Conservation (phyloP, 306 rosid species). For the Corylus avellana region DNA sequence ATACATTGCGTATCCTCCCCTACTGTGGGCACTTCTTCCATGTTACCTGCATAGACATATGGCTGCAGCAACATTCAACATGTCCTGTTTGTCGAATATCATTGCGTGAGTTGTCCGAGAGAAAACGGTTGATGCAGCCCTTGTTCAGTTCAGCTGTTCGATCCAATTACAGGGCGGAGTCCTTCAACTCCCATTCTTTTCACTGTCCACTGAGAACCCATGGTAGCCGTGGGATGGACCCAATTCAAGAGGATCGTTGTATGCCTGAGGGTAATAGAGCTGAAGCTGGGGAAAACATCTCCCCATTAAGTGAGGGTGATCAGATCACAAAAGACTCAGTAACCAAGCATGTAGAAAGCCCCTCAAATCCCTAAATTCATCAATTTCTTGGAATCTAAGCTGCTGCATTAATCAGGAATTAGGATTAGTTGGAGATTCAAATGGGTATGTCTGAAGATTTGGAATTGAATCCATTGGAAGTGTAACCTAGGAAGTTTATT, state of each 20-base stretch:
- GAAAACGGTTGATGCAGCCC: slow-evolving; percentile 64
- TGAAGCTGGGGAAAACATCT: slow-evolving; percentile 43
- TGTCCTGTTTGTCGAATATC: slow-evolving; percentile 94
- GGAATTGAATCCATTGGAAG: slow-evolving; percentile 24
- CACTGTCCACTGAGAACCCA: slow-evolving; percentile 43
- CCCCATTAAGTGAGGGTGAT: slow-evolving; percentile 40
- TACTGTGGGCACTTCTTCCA: slow-evolving; percentile 89
- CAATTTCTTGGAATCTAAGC: slow-evolving; percentile 24
- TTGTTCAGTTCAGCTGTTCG: slow-evolving; percentile 63
- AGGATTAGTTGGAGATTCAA: slow-evolving; percentile 14
- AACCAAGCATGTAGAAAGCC: slow-evolving; percentile 78
- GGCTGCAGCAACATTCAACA: slow-evolving; percentile 90
- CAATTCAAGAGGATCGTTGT: slow-evolving; percentile 44
- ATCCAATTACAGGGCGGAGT: slow-evolving; percentile 43
- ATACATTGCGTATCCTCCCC: slow-evolving; percentile 82
- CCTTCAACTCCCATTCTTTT: slow-evolving; percentile 45
- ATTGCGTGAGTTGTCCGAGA: slow-evolving; percentile 54
- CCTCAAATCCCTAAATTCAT: slow-evolving; percentile 57
- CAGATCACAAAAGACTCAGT: slow-evolving; percentile 47
- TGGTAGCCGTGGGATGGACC: slow-evolving; percentile 43
- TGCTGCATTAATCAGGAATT: slow-evolving; percentile 6
- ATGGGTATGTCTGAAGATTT: slow-evolving; percentile 23
- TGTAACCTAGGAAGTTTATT: slow-evolving; percentile 25
- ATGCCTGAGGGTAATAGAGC: slow-evolving; percentile 47
- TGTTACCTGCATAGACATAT: slow-evolving; percentile 80